Percentiles rank a stretch among this genome's conserved stretches.
These are phyloP conservation scores for Prunus fruticosa DNA, from an alignment of 306 rosid species.

Conservation along the genomic window DNA sequence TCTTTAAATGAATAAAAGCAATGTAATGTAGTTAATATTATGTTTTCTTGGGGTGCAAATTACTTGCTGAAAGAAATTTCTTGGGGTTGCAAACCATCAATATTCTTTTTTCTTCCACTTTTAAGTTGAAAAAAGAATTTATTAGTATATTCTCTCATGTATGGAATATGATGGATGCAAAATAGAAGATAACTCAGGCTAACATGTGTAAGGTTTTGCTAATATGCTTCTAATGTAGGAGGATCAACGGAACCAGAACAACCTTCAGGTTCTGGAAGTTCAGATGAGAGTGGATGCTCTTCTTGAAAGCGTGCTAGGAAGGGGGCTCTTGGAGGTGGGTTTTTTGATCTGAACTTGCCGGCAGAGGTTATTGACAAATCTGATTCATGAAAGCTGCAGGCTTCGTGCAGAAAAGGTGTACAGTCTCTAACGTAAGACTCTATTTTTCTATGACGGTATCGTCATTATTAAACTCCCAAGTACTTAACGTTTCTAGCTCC, in stretches of 20 bases:
- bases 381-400: conserved; percentile 32
- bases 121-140: conserved; percentile 11
- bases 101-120: background rate
- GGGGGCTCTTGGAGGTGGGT: conserved; percentile 54
- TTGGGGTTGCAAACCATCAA: conserved; percentile 1
- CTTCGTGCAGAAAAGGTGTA: conserved; percentile 19
- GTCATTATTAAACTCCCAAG: conserved; percentile 1
- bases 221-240: conserved; percentile 56
- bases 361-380: conserved; percentile 75
- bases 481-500: background rate
- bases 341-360: conserved; percentile 94
- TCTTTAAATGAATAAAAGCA: background rate
- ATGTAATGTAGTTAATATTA: background rate
- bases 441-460: conserved; percentile 7
- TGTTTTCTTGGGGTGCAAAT: background rate
- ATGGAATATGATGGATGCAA: conserved; percentile 26
- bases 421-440: conserved; percentile 21
- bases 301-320: conserved; percentile 81
- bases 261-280: conserved; percentile 71
- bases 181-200: conserved; percentile 39
- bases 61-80: background rate
- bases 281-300: conserved; percentile 54
- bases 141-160: background rate
- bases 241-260: conserved; percentile 53
- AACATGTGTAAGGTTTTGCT: conserved; percentile 15